Percentiles rank a stretch among this genome's conserved stretches.
Conservation (phyloP, 352 stramenopile species). For the Phytopythium aichiense region DNA sequence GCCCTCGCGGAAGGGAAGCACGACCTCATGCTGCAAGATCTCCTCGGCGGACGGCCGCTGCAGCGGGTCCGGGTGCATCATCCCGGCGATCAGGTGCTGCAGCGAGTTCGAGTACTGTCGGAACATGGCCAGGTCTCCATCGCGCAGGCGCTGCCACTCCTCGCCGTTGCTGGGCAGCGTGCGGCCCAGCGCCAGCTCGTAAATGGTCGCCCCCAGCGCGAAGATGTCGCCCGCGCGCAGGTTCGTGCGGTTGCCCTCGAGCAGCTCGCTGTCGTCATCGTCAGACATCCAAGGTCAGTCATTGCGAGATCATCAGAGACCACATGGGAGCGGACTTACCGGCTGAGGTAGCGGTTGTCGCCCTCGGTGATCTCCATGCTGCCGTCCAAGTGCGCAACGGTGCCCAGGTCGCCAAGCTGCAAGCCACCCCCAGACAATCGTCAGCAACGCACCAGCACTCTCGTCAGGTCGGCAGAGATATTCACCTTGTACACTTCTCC, state of each 20-base stretch:
- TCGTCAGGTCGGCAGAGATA: background rate
- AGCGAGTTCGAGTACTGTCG: constrained; percentile 86
- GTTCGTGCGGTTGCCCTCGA: constrained; percentile 77
- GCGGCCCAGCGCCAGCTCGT: constrained; percentile 69
- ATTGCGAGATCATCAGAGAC: no score
- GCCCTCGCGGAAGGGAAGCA: constrained; percentile 47
- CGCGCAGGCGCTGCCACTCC: constrained; percentile 85
- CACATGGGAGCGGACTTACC: constrained; percentile 2
- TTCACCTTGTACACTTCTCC: constrained; percentile 74
- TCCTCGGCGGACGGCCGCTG: constrained; percentile 76
- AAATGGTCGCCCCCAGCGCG: constrained; percentile 80
- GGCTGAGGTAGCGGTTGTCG: constrained; percentile 84
- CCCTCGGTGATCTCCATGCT: constrained; percentile 85
- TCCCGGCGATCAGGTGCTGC: constrained; percentile 80
- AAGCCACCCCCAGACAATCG: background rate
- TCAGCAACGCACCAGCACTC: constrained; percentile 3
- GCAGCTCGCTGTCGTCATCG: constrained; percentile 38
- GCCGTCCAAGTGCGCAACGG: constrained; percentile 71
- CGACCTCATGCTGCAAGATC: constrained; percentile 81
- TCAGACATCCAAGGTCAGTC: background rate
- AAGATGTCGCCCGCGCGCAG: constrained; percentile 79
- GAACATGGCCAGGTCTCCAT: constrained; percentile 80
- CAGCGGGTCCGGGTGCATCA: constrained; percentile 86
- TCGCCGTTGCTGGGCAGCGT: constrained; percentile 68
- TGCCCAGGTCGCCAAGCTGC: constrained; percentile 73